phyloP scores from a whole-genome alignment of 2,329 filamentous ascomycete genomes.

The Colletotrichum sublineola region DNA sequence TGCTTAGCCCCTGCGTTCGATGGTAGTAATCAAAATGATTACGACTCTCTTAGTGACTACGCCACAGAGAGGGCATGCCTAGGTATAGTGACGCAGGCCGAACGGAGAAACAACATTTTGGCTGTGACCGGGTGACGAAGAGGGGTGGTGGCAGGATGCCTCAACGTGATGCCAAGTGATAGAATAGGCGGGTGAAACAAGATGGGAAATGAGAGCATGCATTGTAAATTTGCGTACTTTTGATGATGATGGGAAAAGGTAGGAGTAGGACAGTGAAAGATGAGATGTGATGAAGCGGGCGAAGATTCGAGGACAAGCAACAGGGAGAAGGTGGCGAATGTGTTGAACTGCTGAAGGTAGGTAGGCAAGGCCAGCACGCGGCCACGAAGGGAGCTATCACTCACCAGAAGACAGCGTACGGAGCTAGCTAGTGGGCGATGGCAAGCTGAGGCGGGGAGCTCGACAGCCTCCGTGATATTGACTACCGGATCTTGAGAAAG shows the following conservation, averaged over 20 bases:
- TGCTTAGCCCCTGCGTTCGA: constrained; percentile 22
- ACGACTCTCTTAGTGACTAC: constrained; percentile 10
- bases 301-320: constrained; percentile 6
- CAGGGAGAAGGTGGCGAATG: not conserved
- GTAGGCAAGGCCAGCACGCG: not conserved
- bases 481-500: constrained; percentile 5
- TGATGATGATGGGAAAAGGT: not conserved
- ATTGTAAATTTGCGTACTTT: not conserved
- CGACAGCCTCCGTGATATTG: constrained; percentile 17
- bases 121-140: constrained; percentile 15
- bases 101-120: constrained; percentile 1
- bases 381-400: constrained; percentile 28
- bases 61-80: not conserved
- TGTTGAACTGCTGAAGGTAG: not conserved
- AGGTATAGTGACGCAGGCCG: constrained; percentile 16
- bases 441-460: constrained; percentile 28
- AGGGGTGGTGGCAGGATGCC: constrained; percentile 19
- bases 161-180: constrained; percentile 12
- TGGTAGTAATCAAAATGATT: constrained; percentile 18
- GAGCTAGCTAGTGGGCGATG: constrained; percentile 36
- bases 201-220: not conserved
- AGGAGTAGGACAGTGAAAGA: not conserved
- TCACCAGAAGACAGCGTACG: constrained; percentile 22
- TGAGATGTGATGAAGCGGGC: not conserved
- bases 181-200: not conserved